Evolutionary conservation across 2,329 filamentous ascomycete species (phyloP), one percentile per base, ranked within the genome.

Genomic region (Didymosphaeria variabile): DNA sequence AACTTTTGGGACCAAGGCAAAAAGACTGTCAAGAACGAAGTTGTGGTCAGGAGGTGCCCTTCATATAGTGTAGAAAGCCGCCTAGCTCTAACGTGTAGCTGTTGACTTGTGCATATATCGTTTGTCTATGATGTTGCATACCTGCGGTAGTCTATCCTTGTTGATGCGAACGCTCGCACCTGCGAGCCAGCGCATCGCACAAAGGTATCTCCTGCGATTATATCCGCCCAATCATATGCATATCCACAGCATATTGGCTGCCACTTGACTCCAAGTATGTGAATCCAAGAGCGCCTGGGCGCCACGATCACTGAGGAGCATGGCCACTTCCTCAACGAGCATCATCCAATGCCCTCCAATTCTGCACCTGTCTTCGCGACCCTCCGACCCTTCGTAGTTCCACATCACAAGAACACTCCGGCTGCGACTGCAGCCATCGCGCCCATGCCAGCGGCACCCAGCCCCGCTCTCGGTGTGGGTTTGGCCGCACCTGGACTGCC

Each of bases 381-480:
- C 8, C 13, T 7, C 32, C 12, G 6, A 17, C 15, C 6, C 17
- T 13, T 31, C 4, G 8, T 6, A 7, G 19, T 29, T 8, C 6
- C 9, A 5, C 36, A 32, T 68, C 47, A 75, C 47, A 75, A 54
- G 44, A 75, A 75, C 19, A 68, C 68, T 2, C 67, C 71, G 9
- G 70, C 71, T 4, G 71, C 72, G 0, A 65, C 68, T 7, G 69
- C 72, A n/a, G 71, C 72, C 68, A 74, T 65, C 8, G 63, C 67
- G 12, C 70, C 70, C 59, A 73, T 72, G 47, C 73, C 68, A 2
- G 58, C 42, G 19, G 42, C 60, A 26, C 62, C 64, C 23, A 72
- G 29, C 19, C 49, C 61, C 17, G 64, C 65, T n/a, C 54, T 45
- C 15, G 67, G 66, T 29, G 72, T 75, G 26, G 71, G 68, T 53